A percentile compares a stretch with the other conserved stretches of the same genome.
These are phyloP conservation scores for Rhizophagus sp. DNA, from an alignment of 192 early-diverging fungal genomes.

Conservation along the genomic window DNA sequence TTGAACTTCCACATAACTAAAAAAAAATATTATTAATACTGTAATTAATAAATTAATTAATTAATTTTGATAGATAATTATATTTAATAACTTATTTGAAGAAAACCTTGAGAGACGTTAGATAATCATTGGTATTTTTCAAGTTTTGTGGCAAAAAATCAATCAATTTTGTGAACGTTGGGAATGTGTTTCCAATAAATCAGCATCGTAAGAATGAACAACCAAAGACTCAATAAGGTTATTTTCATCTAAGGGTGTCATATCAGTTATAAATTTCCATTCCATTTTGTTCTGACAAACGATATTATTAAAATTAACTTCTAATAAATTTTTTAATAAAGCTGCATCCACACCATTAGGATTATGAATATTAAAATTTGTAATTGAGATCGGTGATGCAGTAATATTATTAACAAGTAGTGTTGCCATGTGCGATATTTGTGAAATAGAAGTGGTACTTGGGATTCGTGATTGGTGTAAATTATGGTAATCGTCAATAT, in stretches of 20 bases:
- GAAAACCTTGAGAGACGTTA: neutral
- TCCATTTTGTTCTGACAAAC: neutral
- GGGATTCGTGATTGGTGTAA: too few species aligned
- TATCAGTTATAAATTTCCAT: neutral
- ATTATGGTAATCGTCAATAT: too few species aligned
- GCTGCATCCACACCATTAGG: too few species aligned
- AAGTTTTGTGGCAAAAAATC: neutral
- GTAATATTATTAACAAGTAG: too few species aligned
- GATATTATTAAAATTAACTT: neutral
- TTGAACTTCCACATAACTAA: too few species aligned
- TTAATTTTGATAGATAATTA: neutral
- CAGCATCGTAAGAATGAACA: constrained; percentile 4
- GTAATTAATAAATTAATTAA: too few species aligned
- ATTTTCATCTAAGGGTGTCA: neutral
- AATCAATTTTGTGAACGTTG: neutral
- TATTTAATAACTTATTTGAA: neutral
- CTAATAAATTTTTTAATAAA: too few species aligned
- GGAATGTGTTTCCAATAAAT: neutral
- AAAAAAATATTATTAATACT: too few species aligned
- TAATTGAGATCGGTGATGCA: too few species aligned
- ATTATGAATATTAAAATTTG: too few species aligned
- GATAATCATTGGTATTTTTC: neutral
- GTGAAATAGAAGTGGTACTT: too few species aligned
- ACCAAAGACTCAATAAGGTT: neutral
- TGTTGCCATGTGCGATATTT: too few species aligned